Base-by-base conservation (phyloP, 768 basidiomycete species). In the Russula sp. region DNA sequence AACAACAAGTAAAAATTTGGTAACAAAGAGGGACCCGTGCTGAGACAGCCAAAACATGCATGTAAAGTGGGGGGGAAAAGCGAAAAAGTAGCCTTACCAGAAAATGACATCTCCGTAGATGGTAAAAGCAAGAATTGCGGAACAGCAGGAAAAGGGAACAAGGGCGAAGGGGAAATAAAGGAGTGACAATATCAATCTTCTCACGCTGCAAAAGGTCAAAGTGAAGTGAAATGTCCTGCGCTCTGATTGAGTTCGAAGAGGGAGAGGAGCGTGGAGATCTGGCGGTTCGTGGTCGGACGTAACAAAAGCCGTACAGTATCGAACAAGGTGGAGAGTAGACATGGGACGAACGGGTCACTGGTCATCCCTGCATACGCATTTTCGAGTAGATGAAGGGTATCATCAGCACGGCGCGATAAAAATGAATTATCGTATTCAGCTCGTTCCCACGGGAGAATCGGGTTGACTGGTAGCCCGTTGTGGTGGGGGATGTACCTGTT, bases 121-220 rank as follows among this genome's bases (percentile, higher is more conserved):
- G 44, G 63, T 54, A 59, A 49, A 59, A 59, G 59, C 57, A 64
- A 54, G n/a, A 59, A 59, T 63, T 63, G 63, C 51, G 20, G 28
- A 59, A 64, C 26, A 54, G n/a, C 36, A 49, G 48, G 44, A 40
- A 34, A 46, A 48, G 9, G 50, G 34, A 60, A 55, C 52, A 49
- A 54, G 58, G 51, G 42, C 14, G 10, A 26, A 44, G 42, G 34
- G 32, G 5, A 32, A 46, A 28, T 22, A 49, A 53, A 48, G 20
- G 14, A 51, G 34, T 20, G 46, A 36, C 38, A 52, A 62, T 11
- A 57, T 57, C 36, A n/a, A 49, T 28, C 40, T 64, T 64, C 48
- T 40, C 50, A 60, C 58, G 53, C 63, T 55, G 50, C 57, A 64
- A 59, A 48, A 30, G 57, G n/a, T 22, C 32, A 8, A 20, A 55